These are phyloP conservation scores for Erigeron philadelphicus DNA, from an alignment of 140 eudicot genomes.

Conservation along the genomic window DNA sequence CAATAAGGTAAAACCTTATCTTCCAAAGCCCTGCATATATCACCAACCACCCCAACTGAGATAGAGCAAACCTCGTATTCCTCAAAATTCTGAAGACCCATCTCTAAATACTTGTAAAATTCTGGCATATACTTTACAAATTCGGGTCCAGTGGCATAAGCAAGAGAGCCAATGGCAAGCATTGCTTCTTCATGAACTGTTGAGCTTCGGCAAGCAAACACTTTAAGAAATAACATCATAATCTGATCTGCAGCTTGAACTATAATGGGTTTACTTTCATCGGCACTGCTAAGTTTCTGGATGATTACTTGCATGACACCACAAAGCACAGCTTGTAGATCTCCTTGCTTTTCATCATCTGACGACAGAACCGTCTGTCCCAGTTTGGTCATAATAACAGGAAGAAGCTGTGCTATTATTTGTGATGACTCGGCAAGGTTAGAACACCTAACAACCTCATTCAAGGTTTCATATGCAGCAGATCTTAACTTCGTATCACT, in stretches of 20 bases:
- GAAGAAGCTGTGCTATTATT: conserved; percentile 56
- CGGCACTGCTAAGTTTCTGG: conserved; percentile 64
- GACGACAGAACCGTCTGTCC: conserved; percentile 68
- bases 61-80: conserved; percentile 83
- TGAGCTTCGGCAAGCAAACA: conserved; percentile 73
- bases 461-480: conserved; percentile 79
- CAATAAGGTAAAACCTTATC: conserved; percentile 70
- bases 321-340: conserved; percentile 74
- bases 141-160: conserved; percentile 80
- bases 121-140: conserved; percentile 71
- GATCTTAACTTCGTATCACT: conserved; percentile 64
- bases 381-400: conserved; percentile 61
- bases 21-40: conserved; percentile 78
- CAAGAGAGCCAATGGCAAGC: conserved; percentile 91
- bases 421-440: conserved; percentile 54
- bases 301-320: conserved; percentile 81
- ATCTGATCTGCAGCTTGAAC: conserved; percentile 68
- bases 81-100: conserved; percentile 78
- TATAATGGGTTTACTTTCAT: conserved; percentile 46
- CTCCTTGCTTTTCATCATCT: conserved; percentile 74
- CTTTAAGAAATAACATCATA: conserved; percentile 64
- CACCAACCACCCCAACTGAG: conserved; percentile 87
- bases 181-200: conserved; percentile 95
- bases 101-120: conserved; percentile 66
- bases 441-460: conserved; percentile 74